Evolutionary conservation across 176 grass and related monocot genomes (phyloP).

Genomic region (Miscanthus lutarioriparius): DNA sequence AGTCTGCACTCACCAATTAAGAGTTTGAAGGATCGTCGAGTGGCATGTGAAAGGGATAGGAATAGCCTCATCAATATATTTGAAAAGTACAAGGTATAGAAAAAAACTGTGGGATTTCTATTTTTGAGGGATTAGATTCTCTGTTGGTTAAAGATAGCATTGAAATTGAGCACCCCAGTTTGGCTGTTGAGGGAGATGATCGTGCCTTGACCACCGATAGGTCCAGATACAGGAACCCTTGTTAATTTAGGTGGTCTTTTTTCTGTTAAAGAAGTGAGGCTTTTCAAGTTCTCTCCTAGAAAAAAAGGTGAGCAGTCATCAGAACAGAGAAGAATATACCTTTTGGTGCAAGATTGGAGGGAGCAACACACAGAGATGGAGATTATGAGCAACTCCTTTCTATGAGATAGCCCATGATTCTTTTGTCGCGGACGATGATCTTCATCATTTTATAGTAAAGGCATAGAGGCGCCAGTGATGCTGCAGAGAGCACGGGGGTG

Average conservation of each 20-base stretch:
- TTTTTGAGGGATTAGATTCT: constrained; percentile 56
- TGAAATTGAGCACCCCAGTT: constrained; percentile 54
- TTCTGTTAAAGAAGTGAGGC: constrained; percentile 73
- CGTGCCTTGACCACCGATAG: constrained; percentile 36
- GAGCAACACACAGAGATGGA: constrained; percentile 55
- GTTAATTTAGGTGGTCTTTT: constrained; percentile 55
- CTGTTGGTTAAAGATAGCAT: constrained; percentile 43
- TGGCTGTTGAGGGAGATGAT: constrained; percentile 35
- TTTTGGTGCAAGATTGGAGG: constrained; percentile 67
- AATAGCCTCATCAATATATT: constrained; percentile 40
- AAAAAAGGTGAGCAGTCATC: constrained; percentile 52
- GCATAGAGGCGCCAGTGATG: too few species aligned
- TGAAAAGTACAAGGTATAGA: constrained; percentile 72
- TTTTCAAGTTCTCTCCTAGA: constrained; percentile 78
- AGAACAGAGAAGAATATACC: constrained; percentile 44
- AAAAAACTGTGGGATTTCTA: constrained; percentile 58
- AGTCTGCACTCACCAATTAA: too few species aligned
- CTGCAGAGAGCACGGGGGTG: too few species aligned
- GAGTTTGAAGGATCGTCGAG: too few species aligned
- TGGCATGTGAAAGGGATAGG: too few species aligned
- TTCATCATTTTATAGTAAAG: too few species aligned
- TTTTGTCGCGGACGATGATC: not conserved
- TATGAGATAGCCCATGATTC: constrained; percentile 44
- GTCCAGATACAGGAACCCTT: constrained; percentile 38
- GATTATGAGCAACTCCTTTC: constrained; percentile 69